Base-by-base conservation (phyloP, 192 early-diverging fungal species). In the Coemansia sp. region DNA sequence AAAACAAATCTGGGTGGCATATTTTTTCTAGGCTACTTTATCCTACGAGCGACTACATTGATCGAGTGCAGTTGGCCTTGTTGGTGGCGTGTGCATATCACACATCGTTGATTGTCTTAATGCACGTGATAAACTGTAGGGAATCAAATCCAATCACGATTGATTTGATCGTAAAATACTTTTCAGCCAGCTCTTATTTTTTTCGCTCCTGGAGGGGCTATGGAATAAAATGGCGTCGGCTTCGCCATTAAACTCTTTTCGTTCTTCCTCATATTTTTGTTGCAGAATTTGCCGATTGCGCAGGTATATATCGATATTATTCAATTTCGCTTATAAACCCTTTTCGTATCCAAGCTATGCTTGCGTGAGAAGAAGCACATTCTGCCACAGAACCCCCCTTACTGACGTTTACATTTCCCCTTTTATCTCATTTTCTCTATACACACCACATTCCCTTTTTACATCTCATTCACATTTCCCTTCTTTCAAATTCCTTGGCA, bases 221-320 rank as follows among this genome's bases (percentile, higher is more conserved):
- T 73, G 52, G 64, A 65, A 75, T 65, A 18, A 59, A 34, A 18
- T 5, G 47, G n/a, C 47, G 47, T 9, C 15, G 13, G 0, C 13
- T 15, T 33, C 18, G 27, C 31, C 13, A 2, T 15, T 34, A 29
- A 59, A 34, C 31, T 34, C 55, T 34, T 16, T 59, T 33, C 27
- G 27, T 34, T 34, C 55, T 59, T 55, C 52, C 52, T 55, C 52
- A 55, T 34, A 59, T 73, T 77, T 85, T 75, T 68, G 65, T 73
- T 80, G 82, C 82, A 79, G 78, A 85, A 79, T 77, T 78, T 85
- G 82, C 82, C 67, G 82, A 85, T 85, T 69, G 78, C 82, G 78
- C 78, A 85, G 74, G 82, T 85, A 85, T 72, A 74, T 63, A 67
- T 65, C 65, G 15, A 40, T 70, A 42, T 70, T 71, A 49, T 68